phyloP scores from a whole-genome alignment of 1,284 basidiomycete species.

The Ganoderma boninense region DNA sequence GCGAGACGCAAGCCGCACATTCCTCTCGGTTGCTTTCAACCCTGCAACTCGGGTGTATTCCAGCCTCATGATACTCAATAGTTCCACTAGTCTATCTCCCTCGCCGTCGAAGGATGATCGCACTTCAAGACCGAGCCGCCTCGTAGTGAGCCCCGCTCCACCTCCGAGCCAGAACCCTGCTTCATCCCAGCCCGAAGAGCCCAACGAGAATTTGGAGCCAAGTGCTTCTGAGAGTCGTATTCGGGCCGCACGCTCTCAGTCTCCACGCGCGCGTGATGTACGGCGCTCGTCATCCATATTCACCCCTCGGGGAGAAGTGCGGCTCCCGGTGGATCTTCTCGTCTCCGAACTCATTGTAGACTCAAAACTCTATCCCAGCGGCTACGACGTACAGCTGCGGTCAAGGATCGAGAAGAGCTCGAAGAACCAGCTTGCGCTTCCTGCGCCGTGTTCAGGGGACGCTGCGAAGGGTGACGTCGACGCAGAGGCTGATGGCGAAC shows the following conservation, averaged over 20 bases:
- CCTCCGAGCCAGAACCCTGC: slow-evolving; percentile 5
- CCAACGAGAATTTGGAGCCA: slow-evolving; percentile 17
- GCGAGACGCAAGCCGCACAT: slow-evolving; percentile 62
- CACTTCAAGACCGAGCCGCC: slow-evolving; percentile 31
- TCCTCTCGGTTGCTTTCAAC: slow-evolving; percentile 60
- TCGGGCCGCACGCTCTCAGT: slow-evolving; percentile 31
- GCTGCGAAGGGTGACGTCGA: slow-evolving; percentile 8
- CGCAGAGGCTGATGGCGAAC: slow-evolving; percentile 16
- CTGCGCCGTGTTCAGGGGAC: slow-evolving; percentile 13
- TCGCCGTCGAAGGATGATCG: slow-evolving; percentile 28
- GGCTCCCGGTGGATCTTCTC: slow-evolving; percentile 64
- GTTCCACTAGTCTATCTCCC: slow-evolving; percentile 23
- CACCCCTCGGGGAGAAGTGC: slow-evolving; percentile 66
- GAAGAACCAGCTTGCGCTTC: slow-evolving; percentile 37
- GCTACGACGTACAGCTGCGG: slow-evolving; percentile 66
- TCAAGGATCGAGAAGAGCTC: slow-evolving; percentile 51
- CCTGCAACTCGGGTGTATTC: slow-evolving; percentile 58
- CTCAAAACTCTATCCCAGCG: slow-evolving; percentile 75
- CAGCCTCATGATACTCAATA: slow-evolving; percentile 54
- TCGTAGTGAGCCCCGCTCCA: slow-evolving; percentile 19
- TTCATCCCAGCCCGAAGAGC: slow-evolving; percentile 7
- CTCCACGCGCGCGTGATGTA: slow-evolving; percentile 43
- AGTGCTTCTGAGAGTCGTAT: slow-evolving; percentile 22
- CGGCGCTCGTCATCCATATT: slow-evolving; percentile 58
- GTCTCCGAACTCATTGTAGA: slow-evolving; percentile 80